Base-by-base conservation (phyloP, 129 eudicot species). In the Sambucus nigra region DNA sequence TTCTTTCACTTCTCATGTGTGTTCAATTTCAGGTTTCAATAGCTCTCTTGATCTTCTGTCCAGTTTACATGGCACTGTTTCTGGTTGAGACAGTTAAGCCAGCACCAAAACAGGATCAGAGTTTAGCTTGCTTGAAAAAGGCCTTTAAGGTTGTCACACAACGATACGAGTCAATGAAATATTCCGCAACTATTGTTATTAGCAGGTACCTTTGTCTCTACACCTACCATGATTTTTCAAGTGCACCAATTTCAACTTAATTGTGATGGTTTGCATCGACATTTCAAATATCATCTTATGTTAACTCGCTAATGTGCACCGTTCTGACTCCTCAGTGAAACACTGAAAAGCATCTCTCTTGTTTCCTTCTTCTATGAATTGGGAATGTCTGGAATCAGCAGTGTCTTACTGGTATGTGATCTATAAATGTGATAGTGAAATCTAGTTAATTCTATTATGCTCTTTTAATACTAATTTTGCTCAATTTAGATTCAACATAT, bases 331-430 rank as follows among this genome's bases (percentile, higher is more conserved):
- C 53, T 26, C 83, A 89, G 97, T 64, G 81, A 69, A 22, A 89
- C 88, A 0, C 64, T 89, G 26, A 81, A 67, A 41, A 63, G 88
- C 24, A 84, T 89, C 49, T 73, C 93, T 20, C 71, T 84, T 53
- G 68, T 84, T 60, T 76, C 89, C 48, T 89, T 89, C 86, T 84
- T 89, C 71, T 84, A 89, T 68, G 97, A 89, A 55, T 48, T 89
- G 73, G 97, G 97, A 31, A 84, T 81, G 97, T 89, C 97, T 58
- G 95, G 97, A 51, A 89, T 89, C 81, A 85, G 82, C 77, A 72
- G 73, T 25, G 95, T 81, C 47, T 71, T 84, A 59, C 66, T 89
- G 86, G 98, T 89, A 70, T 29, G 76, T 45, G 18, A 19, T 25
- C 15, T 19, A 11, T 21, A 2, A 12, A 15, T 24, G 2, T 38